Evolutionary conservation across 2,329 filamentous ascomycete genomes (phyloP).

Genomic region (Fusarium longipes): DNA sequence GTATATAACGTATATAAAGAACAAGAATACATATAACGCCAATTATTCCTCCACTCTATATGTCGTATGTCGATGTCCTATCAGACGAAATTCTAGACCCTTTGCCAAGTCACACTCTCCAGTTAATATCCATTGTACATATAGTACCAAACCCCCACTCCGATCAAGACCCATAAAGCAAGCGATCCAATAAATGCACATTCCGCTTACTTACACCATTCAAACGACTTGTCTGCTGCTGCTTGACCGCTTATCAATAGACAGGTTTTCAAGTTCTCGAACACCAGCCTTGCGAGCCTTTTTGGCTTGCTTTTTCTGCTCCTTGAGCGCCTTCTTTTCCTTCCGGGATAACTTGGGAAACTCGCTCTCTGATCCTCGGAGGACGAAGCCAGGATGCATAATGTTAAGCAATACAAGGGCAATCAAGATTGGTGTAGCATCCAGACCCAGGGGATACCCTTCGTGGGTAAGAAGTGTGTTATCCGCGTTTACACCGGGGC

Average conservation of each 20-base stretch:
- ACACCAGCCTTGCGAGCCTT: conserved; percentile 36
- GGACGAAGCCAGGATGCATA: conserved; percentile 61
- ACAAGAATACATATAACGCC: not conserved
- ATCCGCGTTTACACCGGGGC: conserved; percentile 54
- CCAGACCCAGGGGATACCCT: conserved; percentile 61
- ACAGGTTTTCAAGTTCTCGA: conserved; percentile 31
- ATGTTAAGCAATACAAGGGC: conserved; percentile 56
- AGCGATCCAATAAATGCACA: not conserved
- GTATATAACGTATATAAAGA: too few relatives aligned
- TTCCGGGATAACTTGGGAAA: conserved; percentile 56
- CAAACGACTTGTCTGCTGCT: conserved; percentile 12
- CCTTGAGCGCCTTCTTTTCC: conserved; percentile 58
- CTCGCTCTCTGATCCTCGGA: conserved; percentile 58
- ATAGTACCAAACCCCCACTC: not conserved
- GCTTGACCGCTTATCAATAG: conserved; percentile 20
- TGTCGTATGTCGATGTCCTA: not conserved
- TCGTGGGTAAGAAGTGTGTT: conserved; percentile 63
- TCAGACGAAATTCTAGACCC: conserved; percentile 2
- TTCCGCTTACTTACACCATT: not conserved
- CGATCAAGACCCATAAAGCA: not conserved
- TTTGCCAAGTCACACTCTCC: not conserved
- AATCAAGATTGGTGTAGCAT: conserved; percentile 68
- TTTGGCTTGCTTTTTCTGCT: conserved; percentile 51
- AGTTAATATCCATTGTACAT: conserved; percentile 4
- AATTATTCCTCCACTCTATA: conserved; percentile 14